A percentile compares a stretch with the other conserved stretches of the same genome.
phyloP scores from a whole-genome alignment of 208 protist species.

The Baffinella frigidus region DNA sequence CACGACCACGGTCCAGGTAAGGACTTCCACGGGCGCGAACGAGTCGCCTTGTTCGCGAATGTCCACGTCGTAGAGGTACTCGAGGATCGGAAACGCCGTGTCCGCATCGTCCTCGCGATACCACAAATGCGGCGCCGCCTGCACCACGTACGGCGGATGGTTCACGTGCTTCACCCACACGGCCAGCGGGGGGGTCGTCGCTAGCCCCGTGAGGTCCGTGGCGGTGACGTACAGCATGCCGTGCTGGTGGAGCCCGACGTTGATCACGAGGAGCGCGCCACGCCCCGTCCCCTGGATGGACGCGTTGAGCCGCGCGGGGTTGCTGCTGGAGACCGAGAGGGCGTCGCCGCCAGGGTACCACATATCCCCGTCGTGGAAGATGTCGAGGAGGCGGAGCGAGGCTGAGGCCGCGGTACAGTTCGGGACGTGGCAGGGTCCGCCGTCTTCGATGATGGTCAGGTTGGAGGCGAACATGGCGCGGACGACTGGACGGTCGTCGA shows the following conservation, averaged over 20 bases:
- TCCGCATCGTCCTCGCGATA: not conserved
- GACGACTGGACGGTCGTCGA: not conserved
- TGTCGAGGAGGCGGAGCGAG: not conserved
- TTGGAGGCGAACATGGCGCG: not conserved
- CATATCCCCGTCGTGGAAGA: not conserved
- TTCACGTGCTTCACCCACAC: conserved; percentile 21
- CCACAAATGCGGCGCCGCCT: not conserved
- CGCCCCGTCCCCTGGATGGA: not conserved
- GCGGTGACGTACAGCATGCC: not conserved
- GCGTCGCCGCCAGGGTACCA: not conserved
- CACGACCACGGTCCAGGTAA: not conserved
- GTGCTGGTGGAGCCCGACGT: not conserved
- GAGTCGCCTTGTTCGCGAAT: not conserved
- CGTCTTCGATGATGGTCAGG: conserved; percentile 11
- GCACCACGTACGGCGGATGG: not conserved
- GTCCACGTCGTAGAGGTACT: not conserved
- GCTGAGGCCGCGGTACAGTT: not conserved
- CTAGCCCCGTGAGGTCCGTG: not conserved
- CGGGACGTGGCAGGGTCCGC: not conserved
- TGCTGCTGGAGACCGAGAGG: not conserved
- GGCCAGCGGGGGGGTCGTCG: not conserved
- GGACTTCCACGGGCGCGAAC: not conserved
- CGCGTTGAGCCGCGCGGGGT: not conserved
- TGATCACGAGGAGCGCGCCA: not conserved
- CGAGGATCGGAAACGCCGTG: not conserved